A percentile compares a stretch with the other conserved stretches of the same genome.
phyloP scores from a whole-genome alignment of 352 stramenopile species.

The Pythium rhizo-oryzae region DNA sequence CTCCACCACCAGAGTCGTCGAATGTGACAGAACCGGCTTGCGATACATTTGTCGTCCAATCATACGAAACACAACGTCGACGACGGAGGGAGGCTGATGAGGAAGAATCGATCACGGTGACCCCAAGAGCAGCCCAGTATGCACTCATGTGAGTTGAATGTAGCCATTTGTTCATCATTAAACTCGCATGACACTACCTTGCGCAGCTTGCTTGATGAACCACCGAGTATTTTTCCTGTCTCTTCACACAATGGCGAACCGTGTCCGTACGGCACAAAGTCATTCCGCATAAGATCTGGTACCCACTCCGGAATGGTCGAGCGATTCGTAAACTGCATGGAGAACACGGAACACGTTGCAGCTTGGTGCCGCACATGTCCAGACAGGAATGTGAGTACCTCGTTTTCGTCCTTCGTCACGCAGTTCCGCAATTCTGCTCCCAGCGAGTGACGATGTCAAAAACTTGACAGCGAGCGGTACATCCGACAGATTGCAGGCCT shows the following conservation, averaged over 20 bases:
- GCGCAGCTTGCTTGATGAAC: not conserved
- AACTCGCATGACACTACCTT: not conserved
- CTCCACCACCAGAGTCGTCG: not conserved
- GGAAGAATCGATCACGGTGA: slow-evolving; percentile 3
- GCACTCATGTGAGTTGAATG: slow-evolving; percentile 16
- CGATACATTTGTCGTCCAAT: not conserved
- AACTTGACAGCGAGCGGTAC: slow-evolving; percentile 14
- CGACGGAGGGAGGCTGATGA: slow-evolving; percentile 2
- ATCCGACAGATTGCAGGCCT: slow-evolving; percentile 5
- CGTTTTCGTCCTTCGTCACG: slow-evolving; percentile 11
- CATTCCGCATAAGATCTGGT: not conserved
- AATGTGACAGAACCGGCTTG: not conserved
- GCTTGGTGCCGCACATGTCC: slow-evolving; percentile 18
- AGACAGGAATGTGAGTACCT: slow-evolving; percentile 1
- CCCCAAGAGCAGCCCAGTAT: slow-evolving; percentile 17
- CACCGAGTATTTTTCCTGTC: not conserved
- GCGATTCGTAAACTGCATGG: slow-evolving; percentile 16
- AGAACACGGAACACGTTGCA: slow-evolving; percentile 10
- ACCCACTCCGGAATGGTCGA: slow-evolving; percentile 10
- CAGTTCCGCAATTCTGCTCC: slow-evolving; percentile 2
- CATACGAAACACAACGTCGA: not conserved
- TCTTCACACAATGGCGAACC: slow-evolving; percentile 27
- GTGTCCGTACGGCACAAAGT: slow-evolving; percentile 16
- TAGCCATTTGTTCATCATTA: not conserved
- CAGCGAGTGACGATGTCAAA: not conserved